These are phyloP conservation scores for Candida xiaguanensis DNA, from an alignment of 805 yeast genomes.

Conservation along the genomic window DNA sequence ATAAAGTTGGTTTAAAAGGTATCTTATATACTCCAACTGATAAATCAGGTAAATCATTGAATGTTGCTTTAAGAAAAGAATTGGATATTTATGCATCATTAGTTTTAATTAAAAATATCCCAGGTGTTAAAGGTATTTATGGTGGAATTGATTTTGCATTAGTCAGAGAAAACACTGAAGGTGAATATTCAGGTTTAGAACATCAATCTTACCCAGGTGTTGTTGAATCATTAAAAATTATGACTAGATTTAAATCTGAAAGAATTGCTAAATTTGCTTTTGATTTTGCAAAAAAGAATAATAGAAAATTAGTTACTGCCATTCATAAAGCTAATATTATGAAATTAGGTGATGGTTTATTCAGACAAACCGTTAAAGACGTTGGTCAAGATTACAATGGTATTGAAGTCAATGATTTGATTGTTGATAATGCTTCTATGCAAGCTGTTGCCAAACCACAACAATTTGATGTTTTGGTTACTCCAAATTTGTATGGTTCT, in stretches of 20 bases:
- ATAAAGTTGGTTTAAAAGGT: constrained; percentile 96
- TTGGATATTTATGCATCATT: constrained; percentile 93
- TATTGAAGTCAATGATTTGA: constrained; percentile 82
- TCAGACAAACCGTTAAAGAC: constrained; percentile 88
- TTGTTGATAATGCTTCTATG: constrained; percentile 98
- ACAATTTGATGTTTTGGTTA: constrained; percentile 95
- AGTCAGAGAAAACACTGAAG: constrained; percentile 98
- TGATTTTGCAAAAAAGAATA: constrained; percentile 89
- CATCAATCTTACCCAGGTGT: constrained; percentile 97
- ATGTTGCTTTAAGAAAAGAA: constrained; percentile 95
- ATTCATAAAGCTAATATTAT: constrained; percentile 98
- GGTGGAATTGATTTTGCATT: constrained; percentile 87
- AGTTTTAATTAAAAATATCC: constrained; percentile 88
- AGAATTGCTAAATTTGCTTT: constrained; percentile 96
- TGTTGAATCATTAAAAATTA: constrained; percentile 92
- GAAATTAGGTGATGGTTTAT: constrained; percentile 98
- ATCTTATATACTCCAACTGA: constrained; percentile 87
- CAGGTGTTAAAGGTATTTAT: constrained; percentile 89
- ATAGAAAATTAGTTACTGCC: constrained; percentile 90
- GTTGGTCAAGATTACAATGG: constrained; percentile 83
- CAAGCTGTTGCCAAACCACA: constrained; percentile 98
- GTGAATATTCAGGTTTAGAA: constrained; percentile 97
- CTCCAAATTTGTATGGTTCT: constrained; percentile 98
- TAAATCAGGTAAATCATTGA: constrained; percentile 75
- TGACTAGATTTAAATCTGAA: constrained; percentile 92